phyloP scores from a whole-genome alignment of 164 flowering plant species.

The Magnolia officinalis region DNA sequence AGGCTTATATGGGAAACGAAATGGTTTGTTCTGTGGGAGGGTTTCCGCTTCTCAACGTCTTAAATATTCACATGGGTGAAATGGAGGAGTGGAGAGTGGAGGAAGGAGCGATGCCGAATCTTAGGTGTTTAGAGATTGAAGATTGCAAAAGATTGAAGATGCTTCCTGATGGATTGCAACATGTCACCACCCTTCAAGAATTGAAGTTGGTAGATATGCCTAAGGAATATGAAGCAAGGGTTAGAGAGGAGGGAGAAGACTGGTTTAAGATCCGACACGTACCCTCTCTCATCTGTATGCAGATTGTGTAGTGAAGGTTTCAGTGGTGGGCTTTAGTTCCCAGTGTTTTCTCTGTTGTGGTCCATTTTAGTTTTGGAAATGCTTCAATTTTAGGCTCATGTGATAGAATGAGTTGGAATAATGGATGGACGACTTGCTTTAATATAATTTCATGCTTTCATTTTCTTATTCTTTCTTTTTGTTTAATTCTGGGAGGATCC shows the following conservation, averaged over 20 bases:
- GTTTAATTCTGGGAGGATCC: too few relatives aligned
- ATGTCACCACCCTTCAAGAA: conserved; percentile 16
- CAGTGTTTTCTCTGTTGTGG: too few relatives aligned
- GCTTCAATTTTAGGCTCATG: too few relatives aligned
- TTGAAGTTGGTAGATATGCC: neutral
- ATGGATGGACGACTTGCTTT: too few relatives aligned
- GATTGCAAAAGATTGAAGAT: conserved; percentile 18
- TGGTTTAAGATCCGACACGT: neutral
- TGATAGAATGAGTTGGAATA: too few relatives aligned
- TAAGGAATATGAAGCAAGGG: neutral
- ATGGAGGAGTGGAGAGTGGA: conserved; percentile 5
- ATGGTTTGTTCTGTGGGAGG: neutral
- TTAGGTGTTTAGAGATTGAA: neutral
- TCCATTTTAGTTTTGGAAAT: too few relatives aligned
- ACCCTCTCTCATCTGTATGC: neutral
- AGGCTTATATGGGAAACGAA: conserved; percentile 12
- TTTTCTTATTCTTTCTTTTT: too few relatives aligned
- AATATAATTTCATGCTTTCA: too few relatives aligned
- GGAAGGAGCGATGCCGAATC: neutral
- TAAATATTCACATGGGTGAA: neutral
- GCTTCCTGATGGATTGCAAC: conserved; percentile 29
- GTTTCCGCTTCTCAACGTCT: neutral
- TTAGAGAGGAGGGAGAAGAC: neutral
- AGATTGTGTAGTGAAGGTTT: too few relatives aligned
- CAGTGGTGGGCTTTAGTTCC: too few relatives aligned